phyloP scores from a whole-genome alignment of 306 rosid genomes.

The Rosa persica region DNA sequence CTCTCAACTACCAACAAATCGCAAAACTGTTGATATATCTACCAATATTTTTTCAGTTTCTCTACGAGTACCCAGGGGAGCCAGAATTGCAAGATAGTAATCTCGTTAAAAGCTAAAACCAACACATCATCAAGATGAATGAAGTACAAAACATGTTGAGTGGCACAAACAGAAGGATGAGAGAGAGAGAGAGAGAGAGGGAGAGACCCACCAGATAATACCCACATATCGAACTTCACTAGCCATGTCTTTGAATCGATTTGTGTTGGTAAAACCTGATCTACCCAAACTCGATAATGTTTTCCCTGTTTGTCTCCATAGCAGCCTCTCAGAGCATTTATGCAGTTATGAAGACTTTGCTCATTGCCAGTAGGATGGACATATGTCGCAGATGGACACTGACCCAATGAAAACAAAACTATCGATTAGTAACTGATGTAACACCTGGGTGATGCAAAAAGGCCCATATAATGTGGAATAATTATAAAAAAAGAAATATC shows the following conservation, averaged over 20 bases:
- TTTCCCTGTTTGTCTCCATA: constrained; percentile 81
- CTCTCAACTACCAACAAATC: not conserved
- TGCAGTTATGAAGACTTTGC: constrained; percentile 32
- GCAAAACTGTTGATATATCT: too few relatives aligned
- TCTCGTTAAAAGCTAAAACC: not conserved
- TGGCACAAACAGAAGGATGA: constrained; percentile 14
- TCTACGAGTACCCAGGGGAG: not conserved
- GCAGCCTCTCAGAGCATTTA: constrained; percentile 35
- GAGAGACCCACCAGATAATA: constrained; percentile 48
- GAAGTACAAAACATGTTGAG: not conserved
- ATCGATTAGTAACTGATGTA: constrained; percentile 8
- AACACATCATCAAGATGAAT: not conserved
- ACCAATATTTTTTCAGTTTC: not conserved
- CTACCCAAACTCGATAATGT: constrained; percentile 67
- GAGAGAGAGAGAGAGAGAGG: constrained; percentile 3
- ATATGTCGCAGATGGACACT: constrained; percentile 54
- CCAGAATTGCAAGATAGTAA: not conserved
- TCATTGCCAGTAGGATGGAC: constrained; percentile 75
- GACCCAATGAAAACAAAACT: constrained; percentile 23
- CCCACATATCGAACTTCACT: constrained; percentile 75
- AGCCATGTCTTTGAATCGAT: constrained; percentile 65
- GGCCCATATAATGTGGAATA: not conserved
- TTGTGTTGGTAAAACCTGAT: constrained; percentile 48
- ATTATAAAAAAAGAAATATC: not conserved
- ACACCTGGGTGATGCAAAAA: not conserved